Conservation (phyloP, 139 green algal genomes). For the Auxenochlorella protothecoides region DNA sequence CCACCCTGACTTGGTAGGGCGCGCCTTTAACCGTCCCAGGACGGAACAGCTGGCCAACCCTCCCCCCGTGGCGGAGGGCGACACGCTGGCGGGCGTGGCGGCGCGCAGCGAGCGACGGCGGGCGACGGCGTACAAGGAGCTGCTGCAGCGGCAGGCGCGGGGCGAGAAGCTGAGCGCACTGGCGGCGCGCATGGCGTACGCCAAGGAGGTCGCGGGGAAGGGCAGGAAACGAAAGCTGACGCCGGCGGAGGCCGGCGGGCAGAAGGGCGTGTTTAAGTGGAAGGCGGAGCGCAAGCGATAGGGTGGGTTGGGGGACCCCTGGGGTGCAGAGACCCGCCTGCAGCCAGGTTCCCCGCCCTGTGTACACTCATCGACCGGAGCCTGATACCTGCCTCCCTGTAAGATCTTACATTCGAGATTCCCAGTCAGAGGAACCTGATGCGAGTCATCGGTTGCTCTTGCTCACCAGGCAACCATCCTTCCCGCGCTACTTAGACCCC, state of each 20-base stretch:
- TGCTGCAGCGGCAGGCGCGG: constrained; percentile 57
- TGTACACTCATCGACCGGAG: too few species aligned
- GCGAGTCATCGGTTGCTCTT: too few species aligned
- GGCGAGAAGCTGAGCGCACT: constrained; percentile 43
- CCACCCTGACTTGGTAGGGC: constrained; percentile 53
- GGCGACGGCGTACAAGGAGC: constrained; percentile 62
- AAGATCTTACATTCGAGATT: too few species aligned
- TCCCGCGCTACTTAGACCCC: too few species aligned
- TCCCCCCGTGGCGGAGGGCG: constrained; percentile 7
- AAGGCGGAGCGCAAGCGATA: constrained; percentile 27
- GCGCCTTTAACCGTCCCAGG: constrained; percentile 69
- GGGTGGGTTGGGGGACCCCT: too few species aligned
- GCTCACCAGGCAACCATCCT: too few species aligned
- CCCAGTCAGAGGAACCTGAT: too few species aligned
- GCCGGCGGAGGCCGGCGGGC: constrained; percentile 24
- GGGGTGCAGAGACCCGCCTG: too few species aligned
- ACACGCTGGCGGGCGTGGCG: background rate
- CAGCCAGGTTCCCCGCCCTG: too few species aligned
- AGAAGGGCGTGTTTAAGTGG: constrained; percentile 14
- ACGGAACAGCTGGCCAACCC: constrained; percentile 14
- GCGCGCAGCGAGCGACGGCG: constrained; percentile 19
- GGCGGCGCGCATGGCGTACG: constrained; percentile 40
- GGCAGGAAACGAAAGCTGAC: constrained; percentile 67
- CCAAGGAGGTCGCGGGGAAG: constrained; percentile 70
- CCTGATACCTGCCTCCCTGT: too few species aligned